A percentile compares a stretch with the other conserved stretches of the same genome.
phyloP scores from a whole-genome alignment of 352 stramenopile species.

The Aphanomyces astaci region DNA sequence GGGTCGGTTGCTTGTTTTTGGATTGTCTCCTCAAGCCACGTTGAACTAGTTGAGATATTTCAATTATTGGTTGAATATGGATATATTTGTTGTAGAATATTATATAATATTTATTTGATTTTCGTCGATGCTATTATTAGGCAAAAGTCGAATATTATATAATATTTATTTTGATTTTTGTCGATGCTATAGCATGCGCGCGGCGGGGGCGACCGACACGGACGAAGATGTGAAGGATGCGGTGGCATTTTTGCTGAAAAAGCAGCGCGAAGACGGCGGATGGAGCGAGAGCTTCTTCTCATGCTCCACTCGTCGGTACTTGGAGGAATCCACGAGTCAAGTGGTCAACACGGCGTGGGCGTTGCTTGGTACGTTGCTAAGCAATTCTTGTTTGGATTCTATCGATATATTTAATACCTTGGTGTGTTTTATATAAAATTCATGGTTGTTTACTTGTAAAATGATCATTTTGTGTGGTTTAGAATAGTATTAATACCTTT shows the following conservation, averaged over 20 bases:
- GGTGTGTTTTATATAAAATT: too few relatives aligned
- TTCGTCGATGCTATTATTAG: too few relatives aligned
- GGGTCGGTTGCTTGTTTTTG: too few relatives aligned
- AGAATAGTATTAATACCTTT: conserved; percentile 22
- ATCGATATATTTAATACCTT: too few relatives aligned
- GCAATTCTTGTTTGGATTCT: too few relatives aligned
- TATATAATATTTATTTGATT: too few relatives aligned
- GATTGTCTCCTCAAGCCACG: too few relatives aligned
- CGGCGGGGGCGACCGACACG: conserved; percentile 27
- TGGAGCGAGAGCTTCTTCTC: conserved; percentile 88
- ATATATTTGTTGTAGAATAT: too few relatives aligned
- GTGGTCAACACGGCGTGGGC: conserved; percentile 87
- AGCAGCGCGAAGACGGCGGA: conserved; percentile 82
- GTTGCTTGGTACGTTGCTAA: conserved; percentile 63
- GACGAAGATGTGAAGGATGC: conserved; percentile 39
- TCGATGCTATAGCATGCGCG: conserved; percentile 9
- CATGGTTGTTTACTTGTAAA: too few relatives aligned
- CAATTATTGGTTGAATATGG: too few relatives aligned
- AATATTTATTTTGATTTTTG: neutral
- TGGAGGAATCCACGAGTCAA: conserved; percentile 49
- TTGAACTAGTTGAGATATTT: too few relatives aligned
- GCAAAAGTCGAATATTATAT: neutral
- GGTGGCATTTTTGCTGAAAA: conserved; percentile 58
- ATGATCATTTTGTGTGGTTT: too few relatives aligned
- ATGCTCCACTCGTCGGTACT: conserved; percentile 85